These are phyloP conservation scores for Pneumocystis canis DNA, from an alignment of 1,139 yeast species.

Conservation along the genomic window DNA sequence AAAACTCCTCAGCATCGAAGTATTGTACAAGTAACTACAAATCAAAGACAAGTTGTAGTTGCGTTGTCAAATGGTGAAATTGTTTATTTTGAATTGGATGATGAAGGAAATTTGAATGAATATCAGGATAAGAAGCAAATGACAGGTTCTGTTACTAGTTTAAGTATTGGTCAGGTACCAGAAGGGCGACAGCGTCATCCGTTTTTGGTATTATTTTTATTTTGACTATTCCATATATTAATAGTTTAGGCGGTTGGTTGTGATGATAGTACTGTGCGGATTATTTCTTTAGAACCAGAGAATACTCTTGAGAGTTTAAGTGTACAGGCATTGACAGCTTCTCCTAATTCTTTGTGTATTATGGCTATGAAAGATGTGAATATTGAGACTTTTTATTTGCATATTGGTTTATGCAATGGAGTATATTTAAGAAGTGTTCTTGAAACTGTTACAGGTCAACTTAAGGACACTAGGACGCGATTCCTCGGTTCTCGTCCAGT, in stretches of 20 bases:
- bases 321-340: slow-evolving; percentile 54
- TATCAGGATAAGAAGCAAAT: slow-evolving; percentile 50
- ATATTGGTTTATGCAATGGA: slow-evolving; percentile 74
- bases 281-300: slow-evolving; percentile 51
- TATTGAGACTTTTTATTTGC: slow-evolving; percentile 30
- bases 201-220: slow-evolving; percentile 26
- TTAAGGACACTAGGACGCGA: slow-evolving; percentile 55
- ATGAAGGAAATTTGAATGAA: slow-evolving; percentile 48
- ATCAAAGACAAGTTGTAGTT: slow-evolving; percentile 52
- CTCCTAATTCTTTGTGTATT: slow-evolving; percentile 38
- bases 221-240: neutral
- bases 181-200: slow-evolving; percentile 37
- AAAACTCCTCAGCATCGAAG: slow-evolving; percentile 66
- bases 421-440: slow-evolving; percentile 52
- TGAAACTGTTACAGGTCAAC: slow-evolving; percentile 45
- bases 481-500: slow-evolving; percentile 61
- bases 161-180: slow-evolving; percentile 44
- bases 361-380: slow-evolving; percentile 26
- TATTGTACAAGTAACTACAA: slow-evolving; percentile 45
- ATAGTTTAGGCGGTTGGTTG: slow-evolving; percentile 42
- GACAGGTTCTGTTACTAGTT: slow-evolving; percentile 36
- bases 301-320: slow-evolving; percentile 47
- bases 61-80: slow-evolving; percentile 61
- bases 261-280: slow-evolving; percentile 54
- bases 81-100: slow-evolving; percentile 68